Evolutionary conservation across 768 basidiomycete species (phyloP), one percentile per base, ranked within the genome.

Genomic region (Goffeauzyma gilvescens): DNA sequence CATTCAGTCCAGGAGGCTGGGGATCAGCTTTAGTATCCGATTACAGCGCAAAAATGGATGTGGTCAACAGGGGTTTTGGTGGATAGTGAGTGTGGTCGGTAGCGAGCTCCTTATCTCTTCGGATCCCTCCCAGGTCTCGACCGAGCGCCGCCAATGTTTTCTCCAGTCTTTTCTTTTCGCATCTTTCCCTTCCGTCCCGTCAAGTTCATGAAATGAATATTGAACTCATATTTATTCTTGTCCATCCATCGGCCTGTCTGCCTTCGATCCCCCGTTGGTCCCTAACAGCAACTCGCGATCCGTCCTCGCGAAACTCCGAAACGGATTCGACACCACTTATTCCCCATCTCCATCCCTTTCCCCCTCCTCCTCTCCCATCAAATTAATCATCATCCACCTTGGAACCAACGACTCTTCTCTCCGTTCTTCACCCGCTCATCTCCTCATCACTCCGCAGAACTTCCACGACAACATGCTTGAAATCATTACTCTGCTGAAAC

Each of bases 381-480:
- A 36, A 27, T 17, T 43, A 17, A 10, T 26, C 21, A 17, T 43
- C 4, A 32, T 43, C 5, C 31, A 43, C 21, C 32, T 43, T 18
- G 42, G 42, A 5, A 43, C 42, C 3, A 43, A 43, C 30, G 42
- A 43, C 20, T n/a, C n/a, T n/a, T n/a, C n/a, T n/a, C n/a, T n/a
- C n/a, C n/a, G n/a, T n/a, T n/a, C n/a, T n/a, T n/a, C n/a, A n/a
- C n/a, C n/a, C n/a, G n/a, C n/a, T n/a, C n/a, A n/a, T n/a, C n/a
- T n/a, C n/a, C n/a, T n/a, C n/a, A n/a, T n/a, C n/a, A n/a, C n/a
- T n/a, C n/a, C n/a, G n/a, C n/a, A n/a, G n/a, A n/a, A n/a, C n/a
- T n/a, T n/a, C n/a, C n/a, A n/a, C n/a, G n/a, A n/a, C n/a, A n/a
- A n/a, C n/a, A n/a, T n/a, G n/a, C n/a, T n/a, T n/a, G n/a, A n/a